Conservation (phyloP, 495 filamentous ascomycete species). For the Talaromyces trachyspermus region DNA sequence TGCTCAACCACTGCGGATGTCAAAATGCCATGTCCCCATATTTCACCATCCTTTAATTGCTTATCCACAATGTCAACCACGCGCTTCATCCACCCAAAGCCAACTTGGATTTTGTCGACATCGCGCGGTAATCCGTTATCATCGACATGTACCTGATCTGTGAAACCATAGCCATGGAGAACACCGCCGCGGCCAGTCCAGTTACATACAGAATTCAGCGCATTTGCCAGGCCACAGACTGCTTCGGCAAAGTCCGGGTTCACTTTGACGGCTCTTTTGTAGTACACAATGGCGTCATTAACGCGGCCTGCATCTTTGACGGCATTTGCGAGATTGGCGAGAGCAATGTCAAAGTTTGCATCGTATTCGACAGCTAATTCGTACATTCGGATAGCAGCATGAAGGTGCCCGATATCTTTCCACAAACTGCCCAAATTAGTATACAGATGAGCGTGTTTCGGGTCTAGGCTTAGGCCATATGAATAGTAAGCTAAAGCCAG, state of each 20-base stretch:
- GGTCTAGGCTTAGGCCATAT: constrained; percentile 78
- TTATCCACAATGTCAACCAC: constrained; percentile 94
- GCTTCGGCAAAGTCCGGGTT: constrained; percentile 97
- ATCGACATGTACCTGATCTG: constrained; percentile 93
- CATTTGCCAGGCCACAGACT: constrained; percentile 92
- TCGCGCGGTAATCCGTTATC: constrained; percentile 79
- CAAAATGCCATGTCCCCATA: constrained; percentile 75
- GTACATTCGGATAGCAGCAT: constrained; percentile 93
- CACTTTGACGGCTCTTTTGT: constrained; percentile 78
- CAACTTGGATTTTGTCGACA: constrained; percentile 47
- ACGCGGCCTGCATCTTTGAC: constrained; percentile 95
- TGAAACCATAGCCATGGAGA: constrained; percentile 56
- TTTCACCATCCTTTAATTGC: constrained; percentile 79
- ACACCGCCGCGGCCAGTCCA: constrained; percentile 90
- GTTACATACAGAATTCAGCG: constrained; percentile 92
- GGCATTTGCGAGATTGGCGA: constrained; percentile 95
- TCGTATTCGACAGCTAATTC: constrained; percentile 91
- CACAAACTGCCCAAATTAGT: constrained; percentile 93
- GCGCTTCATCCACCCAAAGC: constrained; percentile 83
- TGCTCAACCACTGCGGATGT: constrained; percentile 46
- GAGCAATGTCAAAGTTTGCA: constrained; percentile 86
- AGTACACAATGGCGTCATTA: constrained; percentile 86
- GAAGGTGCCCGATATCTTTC: constrained; percentile 92
- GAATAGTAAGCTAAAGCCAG: constrained; percentile 92
- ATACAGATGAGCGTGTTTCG: constrained; percentile 92